phyloP scores from a whole-genome alignment of 371 early-diverging fungal species.

The Syncephalastrum contaminatum region DNA sequence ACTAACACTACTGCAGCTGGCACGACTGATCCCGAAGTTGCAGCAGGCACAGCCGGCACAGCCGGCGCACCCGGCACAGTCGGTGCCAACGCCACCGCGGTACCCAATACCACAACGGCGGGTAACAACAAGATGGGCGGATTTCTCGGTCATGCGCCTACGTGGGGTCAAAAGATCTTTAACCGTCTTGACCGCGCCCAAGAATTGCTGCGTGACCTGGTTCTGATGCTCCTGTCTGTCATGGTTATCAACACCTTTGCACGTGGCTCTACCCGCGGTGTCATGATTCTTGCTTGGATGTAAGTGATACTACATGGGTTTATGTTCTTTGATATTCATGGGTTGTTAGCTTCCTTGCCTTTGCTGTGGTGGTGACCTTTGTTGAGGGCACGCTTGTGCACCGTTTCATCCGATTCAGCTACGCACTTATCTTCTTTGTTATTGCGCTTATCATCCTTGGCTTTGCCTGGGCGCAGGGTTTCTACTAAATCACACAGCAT shows the following conservation, averaged over 20 bases:
- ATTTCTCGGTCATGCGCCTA: conserved; percentile 13
- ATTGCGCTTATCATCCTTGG: conserved; percentile 34
- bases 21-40: background rate
- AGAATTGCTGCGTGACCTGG: conserved; percentile 37
- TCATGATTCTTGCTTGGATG: conserved; percentile 43
- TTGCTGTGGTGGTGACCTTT: conserved; percentile 34
- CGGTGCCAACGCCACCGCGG: conserved; percentile 3
- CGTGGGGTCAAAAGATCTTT: conserved; percentile 24
- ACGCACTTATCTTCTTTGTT: conserved; percentile 30
- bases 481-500: background rate
- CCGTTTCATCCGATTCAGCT: conserved; percentile 33
- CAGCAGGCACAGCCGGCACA: background rate
- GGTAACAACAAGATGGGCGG: conserved; percentile 3
- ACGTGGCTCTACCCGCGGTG: conserved; percentile 31
- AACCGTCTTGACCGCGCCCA: conserved; percentile 33
- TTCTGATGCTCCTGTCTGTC: conserved; percentile 34
- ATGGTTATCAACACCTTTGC: conserved; percentile 36
- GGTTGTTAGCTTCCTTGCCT: conserved; percentile 27
- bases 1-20: background rate
- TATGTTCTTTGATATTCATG: background rate
- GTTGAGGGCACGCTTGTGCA: conserved; percentile 31
- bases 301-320: conserved; percentile 14
- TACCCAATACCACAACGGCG: conserved; percentile 5
- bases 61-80: conserved; percentile 2
- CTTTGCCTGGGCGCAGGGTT: conserved; percentile 35